Percentiles rank a stretch among this genome's conserved stretches.
Evolutionary conservation across 2,329 filamentous ascomycete genomes (phyloP).

Genomic region (Arthrobotrys entomopaga): DNA sequence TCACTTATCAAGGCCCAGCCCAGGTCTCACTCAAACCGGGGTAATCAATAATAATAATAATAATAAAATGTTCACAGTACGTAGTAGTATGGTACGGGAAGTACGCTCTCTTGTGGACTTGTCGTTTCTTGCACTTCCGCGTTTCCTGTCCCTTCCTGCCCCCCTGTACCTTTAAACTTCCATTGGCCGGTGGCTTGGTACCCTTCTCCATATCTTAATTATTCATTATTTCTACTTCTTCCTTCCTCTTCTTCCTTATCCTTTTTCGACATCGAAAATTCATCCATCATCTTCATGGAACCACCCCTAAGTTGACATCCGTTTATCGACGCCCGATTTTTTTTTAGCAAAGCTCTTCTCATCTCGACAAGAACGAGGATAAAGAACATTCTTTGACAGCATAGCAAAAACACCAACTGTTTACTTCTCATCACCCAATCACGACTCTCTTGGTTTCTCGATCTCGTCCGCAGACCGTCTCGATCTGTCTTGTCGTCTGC

Average conservation of each 20-base stretch:
- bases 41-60: conserved; percentile 37
- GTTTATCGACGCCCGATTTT: too few species aligned
- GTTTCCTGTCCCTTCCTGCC: conserved; percentile 45
- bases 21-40: conserved; percentile 49
- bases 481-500: conserved; percentile 16
- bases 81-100: too few species aligned
- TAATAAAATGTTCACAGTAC: too few species aligned
- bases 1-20: conserved; percentile 19
- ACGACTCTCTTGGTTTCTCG: too few species aligned
- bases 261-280: conserved; percentile 30
- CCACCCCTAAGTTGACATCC: too few species aligned
- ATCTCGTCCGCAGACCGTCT: neutral
- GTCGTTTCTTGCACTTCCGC: conserved; percentile 28
- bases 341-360: too few species aligned
- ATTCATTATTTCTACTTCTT: conserved; percentile 27
- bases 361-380: neutral
- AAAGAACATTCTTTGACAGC: too few species aligned
- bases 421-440: too few species aligned
- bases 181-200: conserved; percentile 14
- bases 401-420: too few species aligned
- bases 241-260: conserved; percentile 23
- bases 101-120: conserved; percentile 37
- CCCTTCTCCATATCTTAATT: conserved; percentile 20
- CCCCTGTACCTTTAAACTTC: conserved; percentile 42
- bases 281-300: neutral